Base-by-base conservation (phyloP, 441 rosid genomes). In the Bocquillonia castaneifolia region DNA sequence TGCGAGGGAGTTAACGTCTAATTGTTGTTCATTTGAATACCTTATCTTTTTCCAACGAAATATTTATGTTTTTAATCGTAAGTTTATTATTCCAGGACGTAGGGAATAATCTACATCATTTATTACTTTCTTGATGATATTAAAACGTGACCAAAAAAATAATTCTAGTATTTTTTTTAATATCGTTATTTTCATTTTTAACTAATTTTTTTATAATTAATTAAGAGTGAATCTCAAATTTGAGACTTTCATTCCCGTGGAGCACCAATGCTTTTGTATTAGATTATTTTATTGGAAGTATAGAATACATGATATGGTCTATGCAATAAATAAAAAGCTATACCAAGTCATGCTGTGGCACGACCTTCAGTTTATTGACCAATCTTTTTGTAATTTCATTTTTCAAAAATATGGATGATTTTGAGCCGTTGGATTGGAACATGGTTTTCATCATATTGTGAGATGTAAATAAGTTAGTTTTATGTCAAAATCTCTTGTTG, bases 361-460 rank as follows among this genome's bases (percentile, higher is more conserved):
- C 36, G 74, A 64, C 70, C 57, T 73, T 68, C 45, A 7, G 17
- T 39, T 31, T 37, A 44, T 54, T 67, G 52, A 65, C 47, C 60
- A 56, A 54, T 47, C 28, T 2, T 23, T 59, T 10, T 22, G 29
- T 23, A 12, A 32, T n/a, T n/a, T n/a, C n/a, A 14, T 15, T 32
- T 10, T 20, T 28, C 37, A 42, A 61, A 66, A 36, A 17, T 36
- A 55, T 70, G 1, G 51, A 42, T 51, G 32, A 68, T 3, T 66
- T 1, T 48, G 54, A 62, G 40, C 76, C 77, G 59, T 74, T 52
- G 31, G 75, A 78, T 69, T 62, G 25, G 72, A 60, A 62, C 25
- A 47, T 36, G 48, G 47, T 37, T 52, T 47, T 62, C 18, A 17
- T 63, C n/a, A 23, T 61, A 2, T 12, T 18, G 28, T 12, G 54